Percentiles rank a stretch among this genome's conserved stretches.
Conservation (phyloP, 495 filamentous ascomycete genomes). For the Cercophora samala region DNA sequence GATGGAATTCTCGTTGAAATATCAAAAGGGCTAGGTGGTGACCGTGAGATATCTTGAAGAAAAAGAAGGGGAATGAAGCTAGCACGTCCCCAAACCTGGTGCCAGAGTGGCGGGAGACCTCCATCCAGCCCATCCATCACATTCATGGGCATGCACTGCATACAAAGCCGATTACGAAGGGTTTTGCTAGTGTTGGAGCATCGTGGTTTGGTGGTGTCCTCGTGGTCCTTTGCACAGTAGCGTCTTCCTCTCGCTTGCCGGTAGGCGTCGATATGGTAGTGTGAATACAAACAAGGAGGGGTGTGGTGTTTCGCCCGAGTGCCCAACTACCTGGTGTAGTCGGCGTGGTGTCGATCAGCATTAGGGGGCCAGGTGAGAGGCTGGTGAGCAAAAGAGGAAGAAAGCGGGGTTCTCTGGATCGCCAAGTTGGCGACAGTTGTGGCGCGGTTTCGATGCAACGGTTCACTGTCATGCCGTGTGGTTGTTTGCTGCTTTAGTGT, state of each 20-base stretch:
- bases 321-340: neutral
- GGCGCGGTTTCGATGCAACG: neutral
- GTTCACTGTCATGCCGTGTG: neutral
- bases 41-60: neutral
- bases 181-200: neutral
- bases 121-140: neutral
- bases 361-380: neutral
- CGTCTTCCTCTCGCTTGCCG: neutral
- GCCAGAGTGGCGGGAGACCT: neutral
- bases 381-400: neutral
- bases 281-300: neutral
- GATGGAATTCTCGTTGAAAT: neutral
- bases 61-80: neutral
- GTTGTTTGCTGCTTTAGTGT: neutral
- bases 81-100: neutral
- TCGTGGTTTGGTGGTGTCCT: neutral
- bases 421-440: neutral
- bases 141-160: neutral
- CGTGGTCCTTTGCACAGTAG: neutral
- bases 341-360: neutral
- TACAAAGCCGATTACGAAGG: neutral
- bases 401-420: neutral
- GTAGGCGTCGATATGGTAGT: neutral
- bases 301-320: neutral
- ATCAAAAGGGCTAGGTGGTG: neutral